A percentile compares a stretch with the other conserved stretches of the same genome.
Evolutionary conservation across 148 eudicot species (phyloP).

Genomic region (Fallopia convolvulus): DNA sequence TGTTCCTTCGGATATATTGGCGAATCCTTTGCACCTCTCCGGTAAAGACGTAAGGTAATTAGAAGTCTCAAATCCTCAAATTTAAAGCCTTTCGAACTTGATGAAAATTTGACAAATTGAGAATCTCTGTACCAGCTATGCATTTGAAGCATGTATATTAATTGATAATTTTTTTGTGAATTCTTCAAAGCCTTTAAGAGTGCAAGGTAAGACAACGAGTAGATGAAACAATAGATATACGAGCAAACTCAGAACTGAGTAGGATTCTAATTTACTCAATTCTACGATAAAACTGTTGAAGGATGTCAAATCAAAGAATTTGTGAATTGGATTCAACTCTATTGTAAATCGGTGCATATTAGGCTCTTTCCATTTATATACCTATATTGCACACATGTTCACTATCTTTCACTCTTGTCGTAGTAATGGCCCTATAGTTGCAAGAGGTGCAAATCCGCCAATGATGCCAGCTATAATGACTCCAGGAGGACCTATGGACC

Average conservation of each 20-base stretch:
- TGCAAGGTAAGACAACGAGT: neutral
- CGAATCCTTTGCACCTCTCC: neutral
- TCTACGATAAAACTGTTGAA: neutral
- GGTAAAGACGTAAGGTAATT: neutral
- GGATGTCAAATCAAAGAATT: neutral
- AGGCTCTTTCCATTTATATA: neutral
- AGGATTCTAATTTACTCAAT: neutral
- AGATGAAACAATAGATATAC: neutral
- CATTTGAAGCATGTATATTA: neutral
- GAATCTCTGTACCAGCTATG: neutral
- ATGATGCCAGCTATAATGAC: conserved; percentile 92
- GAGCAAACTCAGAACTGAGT: neutral
- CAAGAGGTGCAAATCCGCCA: conserved; percentile 64
- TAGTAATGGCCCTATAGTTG: conserved; percentile 61
- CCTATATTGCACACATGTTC: neutral
- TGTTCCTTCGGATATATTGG: neutral
- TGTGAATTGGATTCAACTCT: neutral
- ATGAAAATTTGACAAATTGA: neutral
- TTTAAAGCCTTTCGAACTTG: neutral
- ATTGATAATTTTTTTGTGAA: neutral
- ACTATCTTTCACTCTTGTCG: conserved; percentile 13
- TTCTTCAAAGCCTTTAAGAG: neutral
- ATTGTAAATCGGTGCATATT: neutral
- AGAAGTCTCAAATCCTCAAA: neutral
- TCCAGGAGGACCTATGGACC: conserved; percentile 85